These are phyloP conservation scores for Aspergillus costaricaensis DNA, from an alignment of 2,329 filamentous ascomycete genomes.

Conservation along the genomic window DNA sequence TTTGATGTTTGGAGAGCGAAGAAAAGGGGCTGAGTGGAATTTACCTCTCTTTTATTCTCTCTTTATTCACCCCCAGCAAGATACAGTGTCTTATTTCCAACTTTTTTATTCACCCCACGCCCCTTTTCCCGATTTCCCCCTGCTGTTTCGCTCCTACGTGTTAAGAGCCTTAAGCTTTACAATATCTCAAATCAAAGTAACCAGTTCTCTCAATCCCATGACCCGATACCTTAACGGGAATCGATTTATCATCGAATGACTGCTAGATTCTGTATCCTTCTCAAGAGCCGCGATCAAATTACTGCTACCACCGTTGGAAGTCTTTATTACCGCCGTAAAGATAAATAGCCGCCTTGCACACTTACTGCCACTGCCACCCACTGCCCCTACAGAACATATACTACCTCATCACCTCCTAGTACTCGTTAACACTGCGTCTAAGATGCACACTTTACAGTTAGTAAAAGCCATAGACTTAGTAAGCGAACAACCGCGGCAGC, in stretches of 20 bases:
- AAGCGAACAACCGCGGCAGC: not conserved
- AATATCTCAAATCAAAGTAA: slow-evolving; percentile 23
- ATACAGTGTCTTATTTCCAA: slow-evolving; percentile 39
- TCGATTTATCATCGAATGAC: not conserved
- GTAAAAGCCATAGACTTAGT: not conserved
- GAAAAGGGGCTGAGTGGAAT: slow-evolving; percentile 45
- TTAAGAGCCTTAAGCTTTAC: slow-evolving; percentile 15
- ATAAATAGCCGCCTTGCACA: no score
- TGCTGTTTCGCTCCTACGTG: slow-evolving; percentile 14
- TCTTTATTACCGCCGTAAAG: no score
- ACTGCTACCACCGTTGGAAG: no score
- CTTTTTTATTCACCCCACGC: slow-evolving; percentile 29
- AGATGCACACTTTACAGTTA: no score
- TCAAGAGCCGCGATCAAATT: no score
- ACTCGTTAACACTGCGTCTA: no score
- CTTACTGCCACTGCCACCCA: no score
- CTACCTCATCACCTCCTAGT: no score
- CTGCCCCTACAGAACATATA: no score
- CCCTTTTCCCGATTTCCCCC: slow-evolving; percentile 18
- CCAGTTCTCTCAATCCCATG: slow-evolving; percentile 9
- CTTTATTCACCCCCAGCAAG: slow-evolving; percentile 44
- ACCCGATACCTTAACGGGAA: not conserved
- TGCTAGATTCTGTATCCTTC: not conserved
- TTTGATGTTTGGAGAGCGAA: slow-evolving; percentile 46
- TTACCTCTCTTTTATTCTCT: slow-evolving; percentile 45